phyloP scores from a whole-genome alignment of 495 filamentous ascomycete genomes.

The Trypethelium eluteriae region DNA sequence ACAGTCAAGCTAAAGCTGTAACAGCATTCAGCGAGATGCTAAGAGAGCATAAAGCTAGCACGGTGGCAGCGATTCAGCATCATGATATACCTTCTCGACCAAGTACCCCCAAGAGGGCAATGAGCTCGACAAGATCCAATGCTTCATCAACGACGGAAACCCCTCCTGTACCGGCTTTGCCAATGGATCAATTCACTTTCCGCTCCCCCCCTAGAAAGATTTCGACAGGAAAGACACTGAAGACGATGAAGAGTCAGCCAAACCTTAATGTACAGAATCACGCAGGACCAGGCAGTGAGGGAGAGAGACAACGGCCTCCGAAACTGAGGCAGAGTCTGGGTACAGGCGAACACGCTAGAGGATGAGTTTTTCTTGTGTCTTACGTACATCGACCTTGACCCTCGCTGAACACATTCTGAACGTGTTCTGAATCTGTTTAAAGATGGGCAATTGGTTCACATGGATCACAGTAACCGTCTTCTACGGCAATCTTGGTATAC shows the following conservation, averaged over 20 bases:
- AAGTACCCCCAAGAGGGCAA: not conserved
- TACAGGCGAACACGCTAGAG: not conserved
- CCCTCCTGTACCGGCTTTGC: not conserved
- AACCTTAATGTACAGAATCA: slow-evolving; percentile 2
- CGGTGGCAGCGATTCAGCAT: not conserved
- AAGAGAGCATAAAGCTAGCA: not conserved
- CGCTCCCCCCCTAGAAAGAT: slow-evolving; percentile 6
- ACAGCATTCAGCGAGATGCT: not conserved
- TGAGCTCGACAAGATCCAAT: not conserved
- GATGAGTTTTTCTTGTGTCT: not conserved
- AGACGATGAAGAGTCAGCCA: slow-evolving; percentile 8
- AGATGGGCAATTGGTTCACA: not conserved
- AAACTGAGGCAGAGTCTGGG: slow-evolving; percentile 3
- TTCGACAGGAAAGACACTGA: not conserved
- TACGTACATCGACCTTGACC: too few relatives aligned
- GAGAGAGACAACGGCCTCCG: not conserved
- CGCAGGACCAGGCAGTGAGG: not conserved
- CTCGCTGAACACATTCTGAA: too few relatives aligned
- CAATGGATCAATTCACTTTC: not conserved
- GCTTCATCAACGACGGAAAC: slow-evolving; percentile 3
- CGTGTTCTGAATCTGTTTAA: too few relatives aligned
- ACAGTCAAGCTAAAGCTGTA: slow-evolving; percentile 15
- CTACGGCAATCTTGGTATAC: not conserved
- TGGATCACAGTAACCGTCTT: not conserved
- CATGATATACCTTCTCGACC: not conserved